phyloP scores from a whole-genome alignment of 1,139 yeast species.

The Nadsonia commutata region DNA sequence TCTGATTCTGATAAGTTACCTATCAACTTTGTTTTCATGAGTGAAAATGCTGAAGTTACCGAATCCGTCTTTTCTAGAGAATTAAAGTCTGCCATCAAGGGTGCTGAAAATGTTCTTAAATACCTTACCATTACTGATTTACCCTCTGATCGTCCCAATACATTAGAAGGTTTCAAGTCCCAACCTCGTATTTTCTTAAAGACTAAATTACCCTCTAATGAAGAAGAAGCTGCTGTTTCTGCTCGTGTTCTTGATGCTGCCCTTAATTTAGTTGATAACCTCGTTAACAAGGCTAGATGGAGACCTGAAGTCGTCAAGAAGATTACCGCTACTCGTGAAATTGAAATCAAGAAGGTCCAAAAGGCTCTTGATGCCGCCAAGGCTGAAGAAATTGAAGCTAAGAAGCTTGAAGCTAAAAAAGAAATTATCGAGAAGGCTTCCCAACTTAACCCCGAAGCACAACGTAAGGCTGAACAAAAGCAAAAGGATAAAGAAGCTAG shows the following conservation, averaged over 20 bases:
- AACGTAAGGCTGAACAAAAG: slow-evolving; percentile 62
- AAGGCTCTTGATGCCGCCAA: slow-evolving; percentile 44
- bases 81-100: slow-evolving; percentile 33
- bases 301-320: slow-evolving; percentile 60
- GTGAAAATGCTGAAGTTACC: slow-evolving; percentile 72
- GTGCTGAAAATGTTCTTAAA: slow-evolving; percentile 41
- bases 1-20: slow-evolving; percentile 60
- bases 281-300: slow-evolving; percentile 30
- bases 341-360: slow-evolving; percentile 44
- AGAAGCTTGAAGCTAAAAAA: slow-evolving; percentile 56
- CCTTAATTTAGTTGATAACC: slow-evolving; percentile 38
- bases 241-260: slow-evolving; percentile 36
- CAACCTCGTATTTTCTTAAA: slow-evolving; percentile 41
- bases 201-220: slow-evolving; percentile 33
- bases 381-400: slow-evolving; percentile 54
- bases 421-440: slow-evolving; percentile 41
- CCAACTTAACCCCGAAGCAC: slow-evolving; percentile 41
- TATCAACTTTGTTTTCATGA: slow-evolving; percentile 66
- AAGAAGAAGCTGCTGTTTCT: slow-evolving; percentile 33
- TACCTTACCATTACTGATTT: slow-evolving; percentile 75
- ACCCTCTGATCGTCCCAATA: slow-evolving; percentile 48
- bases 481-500: slow-evolving; percentile 43
- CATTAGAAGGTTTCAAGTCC: slow-evolving; percentile 36
- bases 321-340: slow-evolving; percentile 60
- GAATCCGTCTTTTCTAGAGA: slow-evolving; percentile 44